Evolutionary conservation across 169 alveolate species (phyloP), one percentile per base, ranked within the genome.

Genomic region (Eimeria tenella): DNA sequence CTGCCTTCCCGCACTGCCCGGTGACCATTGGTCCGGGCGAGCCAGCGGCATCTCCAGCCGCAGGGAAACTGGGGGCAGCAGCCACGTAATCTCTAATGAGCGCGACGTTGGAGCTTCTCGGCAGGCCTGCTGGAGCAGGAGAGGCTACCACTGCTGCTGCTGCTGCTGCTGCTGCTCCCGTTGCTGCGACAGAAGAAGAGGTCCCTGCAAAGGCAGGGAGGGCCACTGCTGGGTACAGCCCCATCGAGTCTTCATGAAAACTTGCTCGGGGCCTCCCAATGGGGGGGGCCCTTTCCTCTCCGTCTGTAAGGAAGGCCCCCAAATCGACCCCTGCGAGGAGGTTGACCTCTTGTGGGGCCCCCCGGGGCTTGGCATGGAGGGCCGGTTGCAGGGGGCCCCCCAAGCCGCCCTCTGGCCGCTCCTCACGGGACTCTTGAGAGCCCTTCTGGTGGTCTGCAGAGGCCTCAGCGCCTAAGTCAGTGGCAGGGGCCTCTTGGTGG

Each of bases 161-260:
- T 70, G 79, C 79, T 70, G 79, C 50, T 25, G 81, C 81, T 70
- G 81, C 81, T 70, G 77, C 77, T 21, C 53, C 77, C 0, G 77
- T 50, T 68, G 63, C 84, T 1, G 86, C 86, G 49, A 42, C 65
- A 4, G 86, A 9, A 13, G 89, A 13, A 15, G 89, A 23, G 19
- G 49, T 68, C 55, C 77, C 49, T 23, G 21, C 49, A 56, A 81
- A 81, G 3, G 89, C 89, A 23, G 89, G 89, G 21, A 81, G 65
- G 13, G 89, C 89, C 8, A 56, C 89, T 19, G 89, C 21, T 6
- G 89, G 89, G 60, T 81, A 71, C 81, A 81, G n/a, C 42, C 19
- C 10, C 68, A 10, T 13, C 68, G 19, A 17, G 68, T 10, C 21
- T 58, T 13, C 11, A 3, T 13, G 68, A 17, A 58, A 17, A 10